Evolutionary conservation across 441 rosid species (phyloP).

Genomic region (Populus hybrid): DNA sequence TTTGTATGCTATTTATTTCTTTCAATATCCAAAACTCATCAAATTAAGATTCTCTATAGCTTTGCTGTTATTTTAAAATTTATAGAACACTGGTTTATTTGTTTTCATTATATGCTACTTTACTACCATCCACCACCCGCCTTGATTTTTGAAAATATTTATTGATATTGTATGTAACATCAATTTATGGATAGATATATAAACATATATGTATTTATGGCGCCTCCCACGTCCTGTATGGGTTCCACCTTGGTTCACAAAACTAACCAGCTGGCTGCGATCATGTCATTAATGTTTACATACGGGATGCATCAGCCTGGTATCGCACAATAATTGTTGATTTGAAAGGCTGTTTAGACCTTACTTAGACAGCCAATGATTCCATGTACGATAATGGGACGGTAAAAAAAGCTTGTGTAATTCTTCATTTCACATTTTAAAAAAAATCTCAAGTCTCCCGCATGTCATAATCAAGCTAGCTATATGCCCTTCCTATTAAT

Average conservation of each 20-base stretch:
- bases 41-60: no score
- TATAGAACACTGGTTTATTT: neutral
- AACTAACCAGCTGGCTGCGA: neutral
- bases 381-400: neutral
- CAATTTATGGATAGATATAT: no score
- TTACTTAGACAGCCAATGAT: neutral
- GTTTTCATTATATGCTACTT: neutral
- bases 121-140: neutral
- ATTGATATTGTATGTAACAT: no score
- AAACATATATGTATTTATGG: no score
- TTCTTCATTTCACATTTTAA: neutral
- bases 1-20: no score
- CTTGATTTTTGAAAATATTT: no score
- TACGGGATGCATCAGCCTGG: neutral
- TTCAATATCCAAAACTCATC: no score
- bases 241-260: neutral
- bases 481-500: neutral
- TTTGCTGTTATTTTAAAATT: no score
- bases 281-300: neutral
- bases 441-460: neutral
- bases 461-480: neutral
- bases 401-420: neutral
- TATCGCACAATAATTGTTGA: slow-evolving; percentile 18
- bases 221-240: no score
- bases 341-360: slow-evolving; percentile 22